Conservation (phyloP, 2,329 filamentous ascomycete genomes). For the Pseudogymnoascus sp. region DNA sequence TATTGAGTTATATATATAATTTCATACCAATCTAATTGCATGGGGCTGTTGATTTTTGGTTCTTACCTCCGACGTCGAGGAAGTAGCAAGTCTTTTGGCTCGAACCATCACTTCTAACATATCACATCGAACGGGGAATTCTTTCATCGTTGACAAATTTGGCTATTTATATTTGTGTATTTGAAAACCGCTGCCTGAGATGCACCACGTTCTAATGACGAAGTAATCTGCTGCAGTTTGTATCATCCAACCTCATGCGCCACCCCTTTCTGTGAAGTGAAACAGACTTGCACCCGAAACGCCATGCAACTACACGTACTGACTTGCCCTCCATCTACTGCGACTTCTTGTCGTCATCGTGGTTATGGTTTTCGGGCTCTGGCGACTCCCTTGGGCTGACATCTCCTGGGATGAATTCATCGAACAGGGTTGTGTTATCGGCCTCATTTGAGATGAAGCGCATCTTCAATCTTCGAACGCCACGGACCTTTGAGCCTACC, state of each 20-base stretch:
- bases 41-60: background rate
- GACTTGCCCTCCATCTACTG: background rate
- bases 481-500: slow-evolving; percentile 70
- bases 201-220: background rate
- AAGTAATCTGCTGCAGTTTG: background rate
- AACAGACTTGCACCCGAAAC: slow-evolving; percentile 8
- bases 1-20: background rate
- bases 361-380: slow-evolving; percentile 30
- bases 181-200: background rate
- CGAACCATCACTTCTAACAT: background rate
- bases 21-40: background rate
- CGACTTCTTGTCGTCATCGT: slow-evolving; percentile 5
- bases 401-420: slow-evolving; percentile 69
- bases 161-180: background rate
- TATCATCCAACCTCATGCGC: background rate
- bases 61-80: background rate
- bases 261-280: background rate
- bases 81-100: background rate
- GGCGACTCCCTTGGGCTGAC: slow-evolving; percentile 48
- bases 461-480: slow-evolving; percentile 74
- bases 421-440: slow-evolving; percentile 50
- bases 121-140: background rate
- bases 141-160: background rate
- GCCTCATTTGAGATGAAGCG: slow-evolving; percentile 69
- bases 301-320: background rate